Conservation (phyloP, 495 filamentous ascomycete genomes). For the Delitschia confertaspora region DNA sequence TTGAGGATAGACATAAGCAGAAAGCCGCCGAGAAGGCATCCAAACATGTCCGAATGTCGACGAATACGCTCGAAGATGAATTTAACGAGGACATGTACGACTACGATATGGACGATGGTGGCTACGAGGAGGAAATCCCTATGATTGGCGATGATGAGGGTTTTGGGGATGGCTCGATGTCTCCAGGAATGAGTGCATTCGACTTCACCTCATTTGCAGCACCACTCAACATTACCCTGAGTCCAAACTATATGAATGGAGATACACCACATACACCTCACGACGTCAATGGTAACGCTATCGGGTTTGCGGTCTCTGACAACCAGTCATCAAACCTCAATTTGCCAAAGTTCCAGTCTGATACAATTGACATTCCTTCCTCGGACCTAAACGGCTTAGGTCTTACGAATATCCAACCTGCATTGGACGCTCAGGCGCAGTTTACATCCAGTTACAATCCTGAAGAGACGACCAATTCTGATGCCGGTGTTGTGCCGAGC, state of each 20-base stretch:
- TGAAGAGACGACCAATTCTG: constrained; percentile 59
- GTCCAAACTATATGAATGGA: constrained; percentile 13
- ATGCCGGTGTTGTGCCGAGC: constrained; percentile 43
- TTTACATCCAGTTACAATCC: constrained; percentile 43
- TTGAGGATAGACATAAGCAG: constrained; percentile 79
- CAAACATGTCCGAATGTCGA: constrained; percentile 25
- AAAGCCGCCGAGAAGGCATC: constrained; percentile 51
- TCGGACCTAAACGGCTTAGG: constrained; percentile 14
- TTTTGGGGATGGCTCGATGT: constrained; percentile 39
- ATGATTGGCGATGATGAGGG: constrained; percentile 38
- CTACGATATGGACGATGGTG: constrained; percentile 21
- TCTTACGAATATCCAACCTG: constrained; percentile 13
- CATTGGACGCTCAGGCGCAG: neutral
- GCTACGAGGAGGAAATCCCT: constrained; percentile 31
- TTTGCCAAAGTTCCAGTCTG: constrained; percentile 3
- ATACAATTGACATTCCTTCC: constrained; percentile 1
- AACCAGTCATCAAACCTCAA: constrained; percentile 11
- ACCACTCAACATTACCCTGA: constrained; percentile 11
- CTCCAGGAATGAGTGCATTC: constrained; percentile 20
- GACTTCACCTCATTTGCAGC: constrained; percentile 20
- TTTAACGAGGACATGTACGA: constrained; percentile 26
- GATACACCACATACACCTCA: constrained; percentile 14
- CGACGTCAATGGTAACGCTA: constrained; percentile 19
- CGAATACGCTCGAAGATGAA: constrained; percentile 36
- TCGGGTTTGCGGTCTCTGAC: constrained; percentile 23